These are phyloP conservation scores for Glycyrrhiza uralensis DNA, from an alignment of 306 rosid genomes.

Conservation along the genomic window DNA sequence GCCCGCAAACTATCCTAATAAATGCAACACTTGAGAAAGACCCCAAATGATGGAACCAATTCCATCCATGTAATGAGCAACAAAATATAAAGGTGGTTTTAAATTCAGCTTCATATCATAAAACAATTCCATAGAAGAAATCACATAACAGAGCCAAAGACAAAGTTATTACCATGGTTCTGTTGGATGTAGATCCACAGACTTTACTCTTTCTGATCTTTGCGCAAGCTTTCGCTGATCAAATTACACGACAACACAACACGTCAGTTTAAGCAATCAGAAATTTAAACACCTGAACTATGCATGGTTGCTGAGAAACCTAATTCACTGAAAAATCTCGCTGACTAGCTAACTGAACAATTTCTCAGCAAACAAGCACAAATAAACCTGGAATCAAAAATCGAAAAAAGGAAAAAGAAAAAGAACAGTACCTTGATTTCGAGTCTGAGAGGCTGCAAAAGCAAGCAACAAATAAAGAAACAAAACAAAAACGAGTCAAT, in stretches of 20 bases:
- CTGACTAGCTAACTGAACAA: slow-evolving; percentile 3
- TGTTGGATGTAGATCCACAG: slow-evolving; percentile 71
- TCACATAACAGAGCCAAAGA: not conserved
- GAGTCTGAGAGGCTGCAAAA: slow-evolving; percentile 96
- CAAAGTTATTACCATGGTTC: slow-evolving; percentile 71
- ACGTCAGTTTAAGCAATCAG: slow-evolving; percentile 24
- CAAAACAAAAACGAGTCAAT: slow-evolving; percentile 40
- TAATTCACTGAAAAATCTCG: not conserved
- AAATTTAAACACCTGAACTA: not conserved
- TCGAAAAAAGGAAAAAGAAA: too few species aligned
- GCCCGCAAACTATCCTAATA: slow-evolving; percentile 1
- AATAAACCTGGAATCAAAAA: slow-evolving; percentile 4
- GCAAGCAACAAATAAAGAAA: slow-evolving; percentile 31
- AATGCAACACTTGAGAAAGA: slow-evolving; percentile 21
- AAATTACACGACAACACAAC: not conserved
- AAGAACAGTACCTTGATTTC: slow-evolving; percentile 81
- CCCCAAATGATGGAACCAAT: not conserved
- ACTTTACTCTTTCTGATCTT: slow-evolving; percentile 70
- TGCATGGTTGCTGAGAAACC: slow-evolving; percentile 17
- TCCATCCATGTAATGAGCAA: not conserved
- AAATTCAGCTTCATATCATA: not conserved
- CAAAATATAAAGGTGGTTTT: not conserved
- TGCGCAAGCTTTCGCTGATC: slow-evolving; percentile 59
- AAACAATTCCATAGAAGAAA: slow-evolving; percentile 3
- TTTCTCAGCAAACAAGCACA: slow-evolving; percentile 26